These are phyloP conservation scores for Martensiomyces pterosporus DNA, from an alignment of 192 early-diverging fungal genomes.

Conservation along the genomic window DNA sequence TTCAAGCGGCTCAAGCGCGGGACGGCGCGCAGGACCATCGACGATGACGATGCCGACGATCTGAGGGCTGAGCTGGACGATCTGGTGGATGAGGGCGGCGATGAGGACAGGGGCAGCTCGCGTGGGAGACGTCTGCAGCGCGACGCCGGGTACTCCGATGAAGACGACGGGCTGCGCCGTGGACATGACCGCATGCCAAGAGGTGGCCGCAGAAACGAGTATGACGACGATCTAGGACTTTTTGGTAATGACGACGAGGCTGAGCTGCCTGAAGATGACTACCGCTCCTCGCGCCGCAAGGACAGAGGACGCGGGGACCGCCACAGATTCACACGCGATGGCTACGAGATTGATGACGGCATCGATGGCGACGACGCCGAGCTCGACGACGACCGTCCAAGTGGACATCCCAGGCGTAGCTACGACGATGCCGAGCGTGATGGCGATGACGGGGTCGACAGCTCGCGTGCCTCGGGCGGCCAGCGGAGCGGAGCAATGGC, in stretches of 20 bases:
- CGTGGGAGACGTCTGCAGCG: no score
- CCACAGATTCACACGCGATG: not conserved
- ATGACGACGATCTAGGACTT: constrained; percentile 33
- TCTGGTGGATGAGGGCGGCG: constrained; percentile 17
- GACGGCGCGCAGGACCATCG: constrained; percentile 49
- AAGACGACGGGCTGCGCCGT: not conserved
- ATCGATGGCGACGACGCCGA: constrained; percentile 17
- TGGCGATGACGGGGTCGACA: not conserved
- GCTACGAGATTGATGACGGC: constrained; percentile 2
- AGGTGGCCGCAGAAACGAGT: not conserved
- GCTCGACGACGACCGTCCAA: constrained; percentile 2
- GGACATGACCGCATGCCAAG: not conserved
- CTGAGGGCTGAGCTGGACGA: constrained; percentile 36
- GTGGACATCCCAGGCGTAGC: no score
- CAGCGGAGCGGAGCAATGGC: constrained; percentile 18
- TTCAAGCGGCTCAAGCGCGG: constrained; percentile 77
- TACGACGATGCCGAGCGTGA: no score
- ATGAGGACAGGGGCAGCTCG: not conserved
- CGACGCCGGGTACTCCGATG: not conserved
- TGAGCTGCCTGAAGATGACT: constrained; percentile 14
- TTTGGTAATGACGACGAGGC: constrained; percentile 35
- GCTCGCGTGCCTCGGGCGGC: constrained; percentile 8
- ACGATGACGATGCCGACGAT: constrained; percentile 53
- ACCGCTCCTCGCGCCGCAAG: constrained; percentile 14
- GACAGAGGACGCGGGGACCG: constrained; percentile 4